These are phyloP conservation scores for Dothistroma pini DNA, from an alignment of 2,329 filamentous ascomycete genomes.

Conservation along the genomic window DNA sequence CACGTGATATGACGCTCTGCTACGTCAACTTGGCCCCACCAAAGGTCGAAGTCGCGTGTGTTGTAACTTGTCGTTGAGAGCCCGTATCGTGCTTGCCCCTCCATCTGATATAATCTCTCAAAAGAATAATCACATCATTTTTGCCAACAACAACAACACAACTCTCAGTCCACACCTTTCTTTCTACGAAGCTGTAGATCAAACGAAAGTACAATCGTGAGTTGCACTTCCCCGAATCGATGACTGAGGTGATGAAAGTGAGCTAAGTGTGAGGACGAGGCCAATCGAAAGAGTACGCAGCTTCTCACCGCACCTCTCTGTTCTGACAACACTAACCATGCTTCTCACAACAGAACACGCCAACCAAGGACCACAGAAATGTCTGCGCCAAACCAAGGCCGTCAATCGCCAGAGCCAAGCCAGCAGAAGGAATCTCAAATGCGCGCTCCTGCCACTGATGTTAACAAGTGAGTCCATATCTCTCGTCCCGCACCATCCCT, in stretches of 20 bases:
- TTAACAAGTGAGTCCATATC: constrained; percentile 46
- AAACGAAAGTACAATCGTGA: background rate
- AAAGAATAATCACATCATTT: constrained; percentile 38
- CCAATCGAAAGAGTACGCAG: constrained; percentile 17
- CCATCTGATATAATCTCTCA: background rate
- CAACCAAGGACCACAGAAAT: constrained; percentile 42
- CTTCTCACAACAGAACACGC: constrained; percentile 2
- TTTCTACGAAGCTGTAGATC: constrained; percentile 3
- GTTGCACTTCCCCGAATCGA: background rate
- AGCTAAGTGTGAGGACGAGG: background rate
- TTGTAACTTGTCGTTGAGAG: background rate
- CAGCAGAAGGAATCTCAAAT: constrained; percentile 64
- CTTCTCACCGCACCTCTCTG: background rate
- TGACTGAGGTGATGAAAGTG: background rate
- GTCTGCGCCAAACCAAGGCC: constrained; percentile 61
- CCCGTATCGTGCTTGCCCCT: background rate
- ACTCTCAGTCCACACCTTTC: background rate
- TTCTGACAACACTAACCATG: background rate
- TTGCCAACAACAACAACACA: background rate
- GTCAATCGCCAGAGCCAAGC: constrained; percentile 74
- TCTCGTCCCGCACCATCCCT: constrained; percentile 27
- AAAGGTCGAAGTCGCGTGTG: background rate
- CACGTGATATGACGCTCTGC: background rate
- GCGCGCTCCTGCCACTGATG: constrained; percentile 50
- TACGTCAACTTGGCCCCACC: background rate